phyloP scores from a whole-genome alignment of 148 eudicot species.

The Polygonum aviculare region DNA sequence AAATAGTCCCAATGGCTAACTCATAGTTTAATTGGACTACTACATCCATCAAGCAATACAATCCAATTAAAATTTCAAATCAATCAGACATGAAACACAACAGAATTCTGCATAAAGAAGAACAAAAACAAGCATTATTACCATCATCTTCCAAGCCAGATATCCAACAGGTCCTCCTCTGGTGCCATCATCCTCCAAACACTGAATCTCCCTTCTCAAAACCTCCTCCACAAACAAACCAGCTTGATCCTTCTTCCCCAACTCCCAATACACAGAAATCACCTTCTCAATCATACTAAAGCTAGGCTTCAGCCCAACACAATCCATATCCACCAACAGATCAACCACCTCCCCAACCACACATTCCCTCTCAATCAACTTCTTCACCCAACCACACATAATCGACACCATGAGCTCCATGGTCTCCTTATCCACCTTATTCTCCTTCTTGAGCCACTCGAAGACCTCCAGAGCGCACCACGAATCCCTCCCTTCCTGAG shows the following conservation, averaged over 20 bases:
- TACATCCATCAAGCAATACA: neutral
- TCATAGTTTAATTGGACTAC: too few relatives aligned
- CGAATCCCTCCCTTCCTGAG: slow-evolving; percentile 29
- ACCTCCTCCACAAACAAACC: slow-evolving; percentile 58
- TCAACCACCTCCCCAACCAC: slow-evolving; percentile 32
- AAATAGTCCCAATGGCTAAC: too few relatives aligned
- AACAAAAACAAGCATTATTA: slow-evolving; percentile 18
- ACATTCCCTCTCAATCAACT: slow-evolving; percentile 46
- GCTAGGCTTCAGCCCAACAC: neutral
- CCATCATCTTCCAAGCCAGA: slow-evolving; percentile 98
- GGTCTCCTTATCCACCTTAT: too few relatives aligned
- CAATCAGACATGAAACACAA: neutral
- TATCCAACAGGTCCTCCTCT: slow-evolving; percentile 84
- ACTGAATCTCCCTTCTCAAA: slow-evolving; percentile 46
- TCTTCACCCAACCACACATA: slow-evolving; percentile 60
- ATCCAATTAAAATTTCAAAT: neutral
- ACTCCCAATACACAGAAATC: slow-evolving; percentile 69
- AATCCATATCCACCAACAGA: too few relatives aligned
- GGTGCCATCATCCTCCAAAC: slow-evolving; percentile 33
- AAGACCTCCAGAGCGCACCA: too few relatives aligned
- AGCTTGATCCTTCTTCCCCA: slow-evolving; percentile 45
- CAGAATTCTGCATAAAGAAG: neutral
- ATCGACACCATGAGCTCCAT: slow-evolving; percentile 35
- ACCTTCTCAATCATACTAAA: slow-evolving; percentile 93
- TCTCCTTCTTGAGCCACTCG: too few relatives aligned